phyloP scores from a whole-genome alignment of 352 stramenopile genomes.

The Peronospora belbahrii region DNA sequence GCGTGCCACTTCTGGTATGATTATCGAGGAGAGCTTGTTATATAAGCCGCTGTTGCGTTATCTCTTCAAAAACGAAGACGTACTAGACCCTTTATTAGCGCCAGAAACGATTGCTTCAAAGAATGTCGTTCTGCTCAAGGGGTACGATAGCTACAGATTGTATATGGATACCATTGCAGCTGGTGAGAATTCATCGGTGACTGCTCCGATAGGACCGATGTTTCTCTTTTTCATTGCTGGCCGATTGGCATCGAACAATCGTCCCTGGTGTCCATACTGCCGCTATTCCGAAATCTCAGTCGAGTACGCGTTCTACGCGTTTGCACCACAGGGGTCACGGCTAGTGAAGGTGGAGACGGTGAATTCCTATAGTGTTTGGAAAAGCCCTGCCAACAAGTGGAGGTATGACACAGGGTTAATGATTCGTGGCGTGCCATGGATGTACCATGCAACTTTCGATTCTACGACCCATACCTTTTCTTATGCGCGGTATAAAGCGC shows the following conservation, averaged over 20 bases:
- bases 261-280: constrained; percentile 72
- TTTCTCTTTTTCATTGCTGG: constrained; percentile 69
- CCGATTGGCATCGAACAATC: constrained; percentile 48
- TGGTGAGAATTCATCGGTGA: constrained; percentile 18
- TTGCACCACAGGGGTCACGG: constrained; percentile 43
- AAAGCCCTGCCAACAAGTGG: constrained; percentile 59
- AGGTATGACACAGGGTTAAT: constrained; percentile 42
- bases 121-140: constrained; percentile 38
- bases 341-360: constrained; percentile 49
- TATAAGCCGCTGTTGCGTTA: constrained; percentile 63
- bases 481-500: constrained; percentile 14
- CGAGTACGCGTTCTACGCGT: constrained; percentile 67
- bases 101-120: constrained; percentile 37
- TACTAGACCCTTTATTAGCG: constrained; percentile 32
- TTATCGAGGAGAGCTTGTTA: constrained; percentile 43
- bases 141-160: constrained; percentile 31
- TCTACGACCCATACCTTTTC: constrained; percentile 10
- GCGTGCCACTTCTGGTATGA: constrained; percentile 50
- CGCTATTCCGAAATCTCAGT: constrained; percentile 58
- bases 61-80: constrained; percentile 59
- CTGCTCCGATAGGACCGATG: constrained; percentile 25
- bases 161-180: constrained; percentile 37
- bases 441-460: constrained; percentile 42
- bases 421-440: constrained; percentile 51
- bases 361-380: constrained; percentile 59